Conservation (phyloP, 164 flowering plant species). For the Euptelea pleiosperma region DNA sequence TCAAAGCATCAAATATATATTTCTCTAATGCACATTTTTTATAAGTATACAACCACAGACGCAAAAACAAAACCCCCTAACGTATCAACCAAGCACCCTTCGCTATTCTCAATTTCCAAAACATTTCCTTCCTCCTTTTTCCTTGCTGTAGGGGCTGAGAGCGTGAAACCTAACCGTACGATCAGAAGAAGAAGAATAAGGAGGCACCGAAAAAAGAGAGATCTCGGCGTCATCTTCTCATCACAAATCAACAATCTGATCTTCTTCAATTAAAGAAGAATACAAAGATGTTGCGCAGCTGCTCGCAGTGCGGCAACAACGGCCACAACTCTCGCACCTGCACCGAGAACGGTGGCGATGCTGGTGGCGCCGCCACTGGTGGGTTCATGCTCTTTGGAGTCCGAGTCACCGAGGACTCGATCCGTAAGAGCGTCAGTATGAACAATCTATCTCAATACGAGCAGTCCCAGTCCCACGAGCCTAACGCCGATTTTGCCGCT, state of each 20-base stretch:
- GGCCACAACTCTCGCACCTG: slow-evolving; percentile 64
- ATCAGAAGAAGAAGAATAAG: no score
- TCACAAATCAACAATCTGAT: not conserved
- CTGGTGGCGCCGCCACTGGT: not conserved
- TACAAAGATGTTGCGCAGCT: slow-evolving; percentile 35
- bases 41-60: no score
- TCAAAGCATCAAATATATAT: no score
- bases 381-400: slow-evolving; percentile 91
- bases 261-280: not conserved
- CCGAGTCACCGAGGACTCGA: slow-evolving; percentile 57
- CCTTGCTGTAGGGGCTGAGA: not conserved
- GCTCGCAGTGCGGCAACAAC: slow-evolving; percentile 58
- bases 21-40: no score
- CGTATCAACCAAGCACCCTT: no score
- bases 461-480: slow-evolving; percentile 42
- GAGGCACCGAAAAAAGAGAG: no score
- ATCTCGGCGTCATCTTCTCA: no score
- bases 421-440: slow-evolving; percentile 78
- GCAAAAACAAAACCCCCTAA: no score
- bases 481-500: slow-evolving; percentile 23
- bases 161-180: no score
- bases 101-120: no score
- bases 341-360: slow-evolving; percentile 31
- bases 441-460: slow-evolving; percentile 76
- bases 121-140: not conserved